Percentiles rank a stretch among this genome's conserved stretches.
These are phyloP conservation scores for Mycotypha africana DNA, from an alignment of 371 early-diverging fungal species.

Conservation along the genomic window DNA sequence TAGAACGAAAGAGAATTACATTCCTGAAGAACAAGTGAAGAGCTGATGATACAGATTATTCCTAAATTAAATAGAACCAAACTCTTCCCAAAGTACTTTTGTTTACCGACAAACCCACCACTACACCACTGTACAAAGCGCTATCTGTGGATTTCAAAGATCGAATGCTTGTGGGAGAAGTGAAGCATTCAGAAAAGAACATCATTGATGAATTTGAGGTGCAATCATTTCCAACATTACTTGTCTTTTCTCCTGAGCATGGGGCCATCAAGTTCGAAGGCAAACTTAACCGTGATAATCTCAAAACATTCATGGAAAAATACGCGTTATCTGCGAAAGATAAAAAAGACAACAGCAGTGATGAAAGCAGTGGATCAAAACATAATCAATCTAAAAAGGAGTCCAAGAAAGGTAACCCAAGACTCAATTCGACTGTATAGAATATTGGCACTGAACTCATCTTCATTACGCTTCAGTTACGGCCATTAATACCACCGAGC, in stretches of 20 bases:
- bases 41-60: conserved; percentile 7
- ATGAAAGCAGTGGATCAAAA: too few species aligned
- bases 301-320: conserved; percentile 52
- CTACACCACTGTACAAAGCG: conserved; percentile 81
- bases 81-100: conserved; percentile 65
- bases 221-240: conserved; percentile 56
- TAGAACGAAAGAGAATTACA: conserved; percentile 2
- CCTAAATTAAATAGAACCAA: conserved; percentile 31
- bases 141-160: conserved; percentile 71
- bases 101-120: conserved; percentile 66
- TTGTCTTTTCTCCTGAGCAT: conserved; percentile 45
- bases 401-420: conserved; percentile 17
- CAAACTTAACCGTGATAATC: conserved; percentile 49
- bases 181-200: conserved; percentile 49
- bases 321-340: conserved; percentile 51
- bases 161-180: conserved; percentile 70
- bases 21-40: background rate
- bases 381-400: too few species aligned
- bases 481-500: conserved; percentile 11
- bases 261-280: conserved; percentile 36
- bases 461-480: conserved; percentile 11
- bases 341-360: too few species aligned
- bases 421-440: too few species aligned
- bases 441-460: too few species aligned
- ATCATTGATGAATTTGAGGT: conserved; percentile 52